Base-by-base conservation (phyloP, 2,329 filamentous ascomycete genomes). In the Beauveria rudraprayagi region DNA sequence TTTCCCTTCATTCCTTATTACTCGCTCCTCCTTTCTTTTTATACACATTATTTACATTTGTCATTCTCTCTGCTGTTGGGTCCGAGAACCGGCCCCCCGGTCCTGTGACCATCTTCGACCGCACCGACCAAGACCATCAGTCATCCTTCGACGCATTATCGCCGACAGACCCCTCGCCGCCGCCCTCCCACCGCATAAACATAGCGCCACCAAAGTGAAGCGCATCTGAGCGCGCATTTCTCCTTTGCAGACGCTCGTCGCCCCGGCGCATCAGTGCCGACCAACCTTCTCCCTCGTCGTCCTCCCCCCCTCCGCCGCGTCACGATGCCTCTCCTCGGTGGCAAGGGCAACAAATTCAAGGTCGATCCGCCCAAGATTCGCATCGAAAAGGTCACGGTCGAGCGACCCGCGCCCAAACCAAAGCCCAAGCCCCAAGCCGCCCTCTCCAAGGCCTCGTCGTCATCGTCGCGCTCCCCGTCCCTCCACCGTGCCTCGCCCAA, bases 301-400 rank as follows among this genome's bases (percentile, higher is more conserved):
- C n/a, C 28, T 3, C 26, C 10, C 9, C 9, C 28, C 28, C 28
- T 11, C 48, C 14, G 17, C 41, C 41, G 7, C 26, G 43, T 37
- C 54, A 56, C 48, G 34, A 71, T 71, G 69, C 67, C 68, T 30
- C 72, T 78, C 60, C 74, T 78, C 63, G 73, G 74, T 63, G 71
- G 71, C 58, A 78, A 77, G 64, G 71, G 70, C 62, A 76, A 75
- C 64, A 83, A 81, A 68, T 78, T 81, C 72, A 82, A 82, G 71
- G 72, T 77, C 65, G 77, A 80, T 63, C 74, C 77, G 58, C 77
- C 78, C 61, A 77, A 76, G 63, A 77, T 83, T 66, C 78, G 80
- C 63, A 78, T 81, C 67, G 80, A 83, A 69, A 80, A 78, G 65
- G 79, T 83, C 61, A 72, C 76, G 58, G 74, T 82, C 67, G 76